Percentiles rank a stretch among this genome's conserved stretches.
Evolutionary conservation across 164 flowering plant genomes (phyloP).

Genomic region (Nymphaea thermarum): DNA sequence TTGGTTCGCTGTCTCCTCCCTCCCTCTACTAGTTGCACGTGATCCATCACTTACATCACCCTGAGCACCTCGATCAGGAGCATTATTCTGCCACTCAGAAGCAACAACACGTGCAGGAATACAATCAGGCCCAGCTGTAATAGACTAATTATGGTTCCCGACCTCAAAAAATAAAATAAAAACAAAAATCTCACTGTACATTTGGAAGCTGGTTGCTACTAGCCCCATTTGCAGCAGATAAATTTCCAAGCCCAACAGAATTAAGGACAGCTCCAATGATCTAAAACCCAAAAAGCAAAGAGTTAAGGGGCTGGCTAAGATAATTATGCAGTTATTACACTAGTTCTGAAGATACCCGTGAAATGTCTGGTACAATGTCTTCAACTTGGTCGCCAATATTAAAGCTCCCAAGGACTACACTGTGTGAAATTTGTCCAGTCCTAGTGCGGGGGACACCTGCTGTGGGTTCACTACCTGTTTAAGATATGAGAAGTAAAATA

Average conservation of each 20-base stretch:
- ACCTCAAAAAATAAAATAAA: too few relatives aligned
- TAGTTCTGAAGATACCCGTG: constrained; percentile 38
- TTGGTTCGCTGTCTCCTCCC: constrained; percentile 39
- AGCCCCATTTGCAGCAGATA: constrained; percentile 17
- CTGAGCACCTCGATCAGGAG: constrained; percentile 28
- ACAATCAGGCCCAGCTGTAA: too few relatives aligned
- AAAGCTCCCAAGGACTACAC: constrained; percentile 84
- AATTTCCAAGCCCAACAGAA: constrained; percentile 66
- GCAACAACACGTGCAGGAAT: background rate
- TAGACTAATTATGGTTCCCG: too few relatives aligned
- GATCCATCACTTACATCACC: constrained; percentile 42
- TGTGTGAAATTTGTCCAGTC: constrained; percentile 76
- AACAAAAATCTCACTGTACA: too few relatives aligned
- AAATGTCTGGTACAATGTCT: constrained; percentile 54
- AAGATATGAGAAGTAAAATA: too few relatives aligned
- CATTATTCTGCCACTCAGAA: constrained; percentile 24
- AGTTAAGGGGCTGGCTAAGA: background rate
- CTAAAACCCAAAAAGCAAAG: constrained; percentile 20
- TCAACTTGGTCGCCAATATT: constrained; percentile 84
- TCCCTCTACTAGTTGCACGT: constrained; percentile 20
- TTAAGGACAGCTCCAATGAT: constrained; percentile 86
- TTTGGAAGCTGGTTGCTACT: constrained; percentile 12
- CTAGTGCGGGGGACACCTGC: constrained; percentile 48
- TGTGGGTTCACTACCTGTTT: constrained; percentile 47
- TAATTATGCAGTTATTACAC: background rate